phyloP scores from a whole-genome alignment of 2,329 filamentous ascomycete species.

The Aspergillus chevalieri region DNA sequence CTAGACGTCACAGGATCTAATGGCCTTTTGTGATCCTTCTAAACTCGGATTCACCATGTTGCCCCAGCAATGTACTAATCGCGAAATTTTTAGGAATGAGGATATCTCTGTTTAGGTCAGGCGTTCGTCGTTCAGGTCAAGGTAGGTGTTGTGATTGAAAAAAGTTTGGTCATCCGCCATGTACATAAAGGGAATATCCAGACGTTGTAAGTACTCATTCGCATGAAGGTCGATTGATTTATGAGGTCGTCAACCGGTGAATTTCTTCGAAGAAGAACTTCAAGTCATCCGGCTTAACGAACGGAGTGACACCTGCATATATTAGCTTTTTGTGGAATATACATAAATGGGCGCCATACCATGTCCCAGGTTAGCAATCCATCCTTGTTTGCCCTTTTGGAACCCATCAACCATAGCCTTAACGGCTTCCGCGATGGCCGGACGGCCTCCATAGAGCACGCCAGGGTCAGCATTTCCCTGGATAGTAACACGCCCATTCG shows the following conservation, averaged over 20 bases:
- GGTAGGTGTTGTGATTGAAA: no score
- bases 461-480: conserved; percentile 97
- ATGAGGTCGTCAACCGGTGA: conserved; percentile 52
- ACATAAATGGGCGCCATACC: conserved; percentile 47
- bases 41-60: no score
- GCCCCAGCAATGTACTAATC: no score
- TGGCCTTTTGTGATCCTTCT: not conserved
- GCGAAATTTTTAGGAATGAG: conserved; percentile 47
- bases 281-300: conserved; percentile 87
- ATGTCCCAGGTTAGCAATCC: conserved; percentile 96
- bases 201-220: conserved; percentile 1
- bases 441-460: conserved; percentile 76
- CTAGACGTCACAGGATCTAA: not conserved
- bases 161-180: not conserved
- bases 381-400: conserved; percentile 73
- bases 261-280: conserved; percentile 93
- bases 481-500: conserved; percentile 70
- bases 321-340: conserved; percentile 15
- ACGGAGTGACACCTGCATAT: conserved; percentile 74
- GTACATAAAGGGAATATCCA: not conserved
- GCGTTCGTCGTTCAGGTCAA: no score
- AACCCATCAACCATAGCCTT: conserved; percentile 86
- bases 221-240: conserved; percentile 1
- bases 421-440: conserved; percentile 74
- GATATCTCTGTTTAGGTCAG: conserved; percentile 48